Conservation (phyloP, 2,329 filamentous ascomycete genomes). For the Alternaria sp. region DNA sequence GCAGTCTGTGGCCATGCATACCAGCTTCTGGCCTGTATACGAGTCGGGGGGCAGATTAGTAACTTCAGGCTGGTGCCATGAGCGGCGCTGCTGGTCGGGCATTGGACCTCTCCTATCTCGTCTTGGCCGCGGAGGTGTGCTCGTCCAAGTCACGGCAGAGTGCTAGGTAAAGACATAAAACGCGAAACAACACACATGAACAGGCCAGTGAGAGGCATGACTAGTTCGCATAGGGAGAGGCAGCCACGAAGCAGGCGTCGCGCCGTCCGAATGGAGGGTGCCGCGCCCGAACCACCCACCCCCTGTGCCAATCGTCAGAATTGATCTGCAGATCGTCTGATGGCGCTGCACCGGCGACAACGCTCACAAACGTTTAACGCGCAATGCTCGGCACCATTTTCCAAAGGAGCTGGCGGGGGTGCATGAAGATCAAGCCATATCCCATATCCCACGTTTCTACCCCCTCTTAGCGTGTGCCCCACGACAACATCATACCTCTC, state of each 20-base stretch:
- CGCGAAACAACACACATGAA: slow-evolving; percentile 30
- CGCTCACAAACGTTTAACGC: not conserved
- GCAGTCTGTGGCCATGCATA: slow-evolving; percentile 38
- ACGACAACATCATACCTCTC: not conserved
- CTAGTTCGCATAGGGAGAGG: slow-evolving; percentile 25
- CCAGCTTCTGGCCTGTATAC: slow-evolving; percentile 64
- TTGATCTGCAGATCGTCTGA: slow-evolving; percentile 15
- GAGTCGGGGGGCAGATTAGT: slow-evolving; percentile 57
- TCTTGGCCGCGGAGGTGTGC: slow-evolving; percentile 27
- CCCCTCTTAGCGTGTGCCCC: not conserved
- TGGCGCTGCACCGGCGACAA: not conserved
- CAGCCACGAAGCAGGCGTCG: slow-evolving; percentile 31
- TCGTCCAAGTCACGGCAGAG: slow-evolving; percentile 22
- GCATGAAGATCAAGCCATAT: too few species aligned
- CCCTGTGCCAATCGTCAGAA: slow-evolving; percentile 36
- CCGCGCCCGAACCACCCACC: slow-evolving; percentile 25
- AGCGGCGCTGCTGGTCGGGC: slow-evolving; percentile 39
- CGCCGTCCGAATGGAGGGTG: slow-evolving; percentile 22
- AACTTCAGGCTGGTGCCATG: slow-evolving; percentile 49
- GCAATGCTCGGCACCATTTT: not conserved
- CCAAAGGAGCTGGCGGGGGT: not conserved
- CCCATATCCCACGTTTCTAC: not conserved
- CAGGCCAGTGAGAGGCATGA: slow-evolving; percentile 12
- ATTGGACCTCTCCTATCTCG: slow-evolving; percentile 38
- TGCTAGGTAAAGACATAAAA: slow-evolving; percentile 19